Percentiles rank a stretch among this genome's conserved stretches.
Evolutionary conservation across 2,329 filamentous ascomycete species (phyloP).

Genomic region (Chaetoscypha palmicola): DNA sequence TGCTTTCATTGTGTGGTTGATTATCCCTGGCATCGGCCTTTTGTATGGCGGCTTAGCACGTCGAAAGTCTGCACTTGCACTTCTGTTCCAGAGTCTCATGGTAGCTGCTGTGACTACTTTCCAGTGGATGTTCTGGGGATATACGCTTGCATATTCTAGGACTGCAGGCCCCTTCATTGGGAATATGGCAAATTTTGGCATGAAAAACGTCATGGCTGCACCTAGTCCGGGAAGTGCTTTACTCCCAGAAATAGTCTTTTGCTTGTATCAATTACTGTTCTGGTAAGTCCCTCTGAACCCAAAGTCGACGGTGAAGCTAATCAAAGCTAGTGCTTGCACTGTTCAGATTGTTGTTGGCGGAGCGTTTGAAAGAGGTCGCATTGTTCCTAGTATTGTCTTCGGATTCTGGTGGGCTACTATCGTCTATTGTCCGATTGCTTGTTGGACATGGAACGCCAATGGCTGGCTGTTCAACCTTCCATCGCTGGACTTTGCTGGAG

Average conservation of each 20-base stretch:
- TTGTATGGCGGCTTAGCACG: conserved; percentile 57
- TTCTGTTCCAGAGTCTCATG: conserved; percentile 57
- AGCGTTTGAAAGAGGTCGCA: conserved; percentile 51
- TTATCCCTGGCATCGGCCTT: conserved; percentile 59
- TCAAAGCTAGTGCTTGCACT: conserved; percentile 37
- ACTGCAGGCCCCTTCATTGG: conserved; percentile 57
- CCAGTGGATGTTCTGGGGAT: conserved; percentile 58
- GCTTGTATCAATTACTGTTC: conserved; percentile 59
- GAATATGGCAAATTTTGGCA: conserved; percentile 52
- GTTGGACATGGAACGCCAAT: conserved; percentile 61
- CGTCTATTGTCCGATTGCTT: conserved; percentile 57
- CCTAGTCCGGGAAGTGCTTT: conserved; percentile 50
- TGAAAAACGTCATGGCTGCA: conserved; percentile 53
- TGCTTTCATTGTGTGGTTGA: conserved; percentile 56
- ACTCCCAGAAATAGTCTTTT: conserved; percentile 60
- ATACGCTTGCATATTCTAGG: conserved; percentile 54
- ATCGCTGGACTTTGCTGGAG: conserved; percentile 28
- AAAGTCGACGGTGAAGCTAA: neutral
- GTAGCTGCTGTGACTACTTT: conserved; percentile 48
- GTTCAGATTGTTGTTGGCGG: conserved; percentile 61
- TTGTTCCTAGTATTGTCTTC: conserved; percentile 58
- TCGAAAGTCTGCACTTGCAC: conserved; percentile 53
- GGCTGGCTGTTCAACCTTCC: conserved; percentile 56
- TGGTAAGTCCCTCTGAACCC: conserved; percentile 31
- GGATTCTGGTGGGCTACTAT: conserved; percentile 57